These are phyloP conservation scores for Phalaenopsis equestris DNA, from an alignment of 106 monocot species.

Conservation along the genomic window DNA sequence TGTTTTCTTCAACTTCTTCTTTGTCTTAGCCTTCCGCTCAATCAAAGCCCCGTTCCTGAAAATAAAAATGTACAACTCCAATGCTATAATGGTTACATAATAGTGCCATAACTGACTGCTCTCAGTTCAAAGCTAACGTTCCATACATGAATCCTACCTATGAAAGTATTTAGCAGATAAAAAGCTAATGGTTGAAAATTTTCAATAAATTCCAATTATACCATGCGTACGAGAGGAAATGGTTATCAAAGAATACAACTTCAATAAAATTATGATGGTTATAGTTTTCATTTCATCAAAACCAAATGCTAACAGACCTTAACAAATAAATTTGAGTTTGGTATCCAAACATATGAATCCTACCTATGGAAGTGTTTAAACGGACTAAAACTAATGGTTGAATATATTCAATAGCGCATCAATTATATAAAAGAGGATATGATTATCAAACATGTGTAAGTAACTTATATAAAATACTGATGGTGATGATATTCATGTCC, in stretches of 20 bases:
- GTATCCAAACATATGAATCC: not conserved
- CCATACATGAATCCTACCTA: not conserved
- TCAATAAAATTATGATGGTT: too few relatives aligned
- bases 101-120: not conserved
- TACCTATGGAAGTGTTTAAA: too few relatives aligned
- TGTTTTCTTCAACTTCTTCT: conserved; percentile 61
- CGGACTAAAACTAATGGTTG: not conserved
- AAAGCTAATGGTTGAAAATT: not conserved
- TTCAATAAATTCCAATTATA: too few relatives aligned
- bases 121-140: not conserved
- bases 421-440: not conserved
- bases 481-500: too few relatives aligned
- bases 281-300: not conserved
- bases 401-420: not conserved
- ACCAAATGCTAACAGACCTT: not conserved
- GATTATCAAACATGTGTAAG: too few relatives aligned
- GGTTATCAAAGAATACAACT: not conserved
- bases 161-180: not conserved
- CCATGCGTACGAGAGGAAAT: not conserved
- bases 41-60: conserved; percentile 19
- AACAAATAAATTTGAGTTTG: not conserved
- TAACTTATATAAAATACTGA: too few relatives aligned
- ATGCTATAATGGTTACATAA: not conserved
- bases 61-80: conserved; percentile 3
- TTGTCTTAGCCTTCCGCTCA: conserved; percentile 56